Evolutionary conservation across 371 early-diverging fungal species (phyloP).

Genomic region (Mucor lusitanicus): DNA sequence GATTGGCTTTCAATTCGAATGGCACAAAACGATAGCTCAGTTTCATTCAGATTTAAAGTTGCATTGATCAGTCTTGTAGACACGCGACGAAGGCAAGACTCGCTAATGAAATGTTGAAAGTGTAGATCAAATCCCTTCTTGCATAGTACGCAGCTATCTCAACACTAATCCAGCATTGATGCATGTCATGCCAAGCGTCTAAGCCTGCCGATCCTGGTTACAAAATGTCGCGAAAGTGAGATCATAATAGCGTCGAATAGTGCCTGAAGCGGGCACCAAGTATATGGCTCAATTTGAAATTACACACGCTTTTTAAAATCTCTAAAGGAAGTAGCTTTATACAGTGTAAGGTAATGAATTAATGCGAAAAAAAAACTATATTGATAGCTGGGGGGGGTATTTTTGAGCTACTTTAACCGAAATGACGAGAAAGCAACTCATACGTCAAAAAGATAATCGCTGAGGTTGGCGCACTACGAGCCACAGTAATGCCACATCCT

Average conservation of each 20-base stretch:
- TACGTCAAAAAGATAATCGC: conserved; percentile 92
- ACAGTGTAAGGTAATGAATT: not conserved
- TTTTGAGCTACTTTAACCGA: conserved; percentile 8
- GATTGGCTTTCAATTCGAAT: not conserved
- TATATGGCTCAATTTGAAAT: not conserved
- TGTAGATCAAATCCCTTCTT: not conserved
- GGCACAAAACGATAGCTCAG: not conserved
- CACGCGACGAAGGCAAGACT: not conserved
- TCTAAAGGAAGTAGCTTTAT: not conserved
- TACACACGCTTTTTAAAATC: too few species aligned
- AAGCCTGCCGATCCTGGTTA: not conserved
- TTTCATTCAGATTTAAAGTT: not conserved
- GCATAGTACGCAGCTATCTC: not conserved
- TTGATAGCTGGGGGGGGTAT: conserved; percentile 5
- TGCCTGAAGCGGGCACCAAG: not conserved
- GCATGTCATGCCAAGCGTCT: not conserved
- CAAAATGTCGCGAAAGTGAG: not conserved
- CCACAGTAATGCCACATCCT: conserved; percentile 92
- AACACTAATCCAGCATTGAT: not conserved
- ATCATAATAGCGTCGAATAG: not conserved
- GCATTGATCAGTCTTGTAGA: not conserved
- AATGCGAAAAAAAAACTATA: not conserved
- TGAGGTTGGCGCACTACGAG: conserved; percentile 88
- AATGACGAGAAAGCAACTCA: conserved; percentile 35
- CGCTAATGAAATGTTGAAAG: not conserved